Evolutionary conservation across 2,329 filamentous ascomycete species (phyloP).

Genomic region (Raffaelea arxii): DNA sequence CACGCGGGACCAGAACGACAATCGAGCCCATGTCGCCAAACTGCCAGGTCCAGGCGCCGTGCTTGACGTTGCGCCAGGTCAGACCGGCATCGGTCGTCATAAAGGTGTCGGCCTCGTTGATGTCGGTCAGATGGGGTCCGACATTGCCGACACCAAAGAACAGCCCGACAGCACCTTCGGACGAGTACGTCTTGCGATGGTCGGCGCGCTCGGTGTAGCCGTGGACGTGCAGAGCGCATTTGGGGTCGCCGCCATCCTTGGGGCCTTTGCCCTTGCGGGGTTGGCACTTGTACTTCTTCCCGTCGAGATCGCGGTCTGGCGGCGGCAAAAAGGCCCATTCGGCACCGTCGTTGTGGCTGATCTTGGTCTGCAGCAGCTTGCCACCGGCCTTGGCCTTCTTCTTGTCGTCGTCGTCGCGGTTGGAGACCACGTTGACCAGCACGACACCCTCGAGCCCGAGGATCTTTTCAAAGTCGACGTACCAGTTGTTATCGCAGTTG

Average conservation of each 20-base stretch:
- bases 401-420: slow-evolving; percentile 51
- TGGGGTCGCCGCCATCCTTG: slow-evolving; percentile 44
- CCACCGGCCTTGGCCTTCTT: slow-evolving; percentile 23
- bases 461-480: slow-evolving; percentile 95
- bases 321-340: slow-evolving; percentile 72
- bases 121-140: slow-evolving; percentile 52
- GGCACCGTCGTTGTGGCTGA: slow-evolving; percentile 92
- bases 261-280: slow-evolving; percentile 7
- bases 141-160: slow-evolving; percentile 93
- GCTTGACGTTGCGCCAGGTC: slow-evolving; percentile 75
- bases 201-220: slow-evolving; percentile 88
- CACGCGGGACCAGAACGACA: slow-evolving; percentile 68
- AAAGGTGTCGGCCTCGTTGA: slow-evolving; percentile 76
- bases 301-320: slow-evolving; percentile 61
- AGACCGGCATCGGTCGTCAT: slow-evolving; percentile 88
- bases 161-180: slow-evolving; percentile 75
- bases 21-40: slow-evolving; percentile 93
- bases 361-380: slow-evolving; percentile 82
- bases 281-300: slow-evolving; percentile 59
- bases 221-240: slow-evolving; percentile 85
- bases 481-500: slow-evolving; percentile 68
- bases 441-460: slow-evolving; percentile 83
- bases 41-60: slow-evolving; percentile 86
- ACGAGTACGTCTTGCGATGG: slow-evolving; percentile 77
- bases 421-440: slow-evolving; percentile 76